Percentiles rank a stretch among this genome's conserved stretches.
Conservation (phyloP, 257 asterid species). For the Nicotiana otophora region DNA sequence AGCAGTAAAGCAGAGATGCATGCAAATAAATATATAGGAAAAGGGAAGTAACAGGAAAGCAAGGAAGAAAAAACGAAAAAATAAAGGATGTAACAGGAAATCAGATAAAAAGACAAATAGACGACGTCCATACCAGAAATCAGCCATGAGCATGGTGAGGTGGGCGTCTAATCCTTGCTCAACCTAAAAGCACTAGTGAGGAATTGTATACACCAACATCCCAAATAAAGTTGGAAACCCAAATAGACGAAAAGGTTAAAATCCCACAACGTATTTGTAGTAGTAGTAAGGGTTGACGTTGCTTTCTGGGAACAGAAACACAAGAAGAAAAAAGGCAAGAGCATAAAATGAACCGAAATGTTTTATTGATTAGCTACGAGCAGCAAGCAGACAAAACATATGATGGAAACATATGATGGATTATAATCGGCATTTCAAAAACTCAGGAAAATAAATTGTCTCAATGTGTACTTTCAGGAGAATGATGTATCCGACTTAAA, state of each 20-base stretch:
- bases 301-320: neutral
- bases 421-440: slow-evolving; percentile 49
- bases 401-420: slow-evolving; percentile 24
- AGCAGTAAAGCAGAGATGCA: neutral
- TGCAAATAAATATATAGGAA: neutral
- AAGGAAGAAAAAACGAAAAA: neutral
- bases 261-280: neutral
- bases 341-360: slow-evolving; percentile 10
- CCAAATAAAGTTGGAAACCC: neutral
- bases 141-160: neutral
- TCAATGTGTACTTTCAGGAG: slow-evolving; percentile 99
- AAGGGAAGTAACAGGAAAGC: neutral
- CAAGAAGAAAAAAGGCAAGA: neutral
- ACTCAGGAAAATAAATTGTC: slow-evolving; percentile 59
- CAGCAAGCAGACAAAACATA: slow-evolving; percentile 40
- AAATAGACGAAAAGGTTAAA: neutral
- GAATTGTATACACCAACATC: neutral
- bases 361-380: slow-evolving; percentile 51
- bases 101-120: neutral
- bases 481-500: slow-evolving; percentile 99
- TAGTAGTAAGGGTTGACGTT: neutral
- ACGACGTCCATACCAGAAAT: slow-evolving; percentile 2
- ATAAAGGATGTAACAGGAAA: neutral
- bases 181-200: neutral
- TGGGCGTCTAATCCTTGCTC: neutral